Evolutionary conservation across 345 rosid genomes (phyloP), one percentile per base, ranked within the genome.

Genomic region (Rhizophora apiculata): DNA sequence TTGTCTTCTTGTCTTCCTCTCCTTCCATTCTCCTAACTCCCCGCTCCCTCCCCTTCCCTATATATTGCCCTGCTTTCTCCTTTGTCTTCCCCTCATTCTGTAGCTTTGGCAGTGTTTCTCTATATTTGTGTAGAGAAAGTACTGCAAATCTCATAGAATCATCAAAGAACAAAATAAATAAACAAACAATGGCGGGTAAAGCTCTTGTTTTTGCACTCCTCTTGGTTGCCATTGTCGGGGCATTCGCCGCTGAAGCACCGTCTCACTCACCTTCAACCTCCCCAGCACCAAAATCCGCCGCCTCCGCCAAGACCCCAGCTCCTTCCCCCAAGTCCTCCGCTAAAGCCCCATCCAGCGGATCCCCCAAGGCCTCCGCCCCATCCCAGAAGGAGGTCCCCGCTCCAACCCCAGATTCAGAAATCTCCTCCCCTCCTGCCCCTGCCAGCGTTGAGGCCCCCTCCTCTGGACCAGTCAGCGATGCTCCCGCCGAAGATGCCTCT

Each of bases 121-220:
- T 72, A 46, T 52, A 57, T 56, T 43, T 5, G 10, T 6, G 20
- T 60, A 51, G 15, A 58, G 76, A 72, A 66, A 57, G 32, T 59
- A 58, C 80, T 76, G 80, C 73, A 62, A 1, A n/a, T 18, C 6
- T 43, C 59, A 46, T 67, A 62, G 72, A 62, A 71, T 67, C 68
- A 6, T 11, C 7, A 19, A 18, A 26, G 26, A 6, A 6, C 36
- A 26, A 19, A 18, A 55, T 1, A 32, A 15, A 60, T n/a, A n/a
- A n/a, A n/a, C n/a, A n/a, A 8, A 67, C 16, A 76, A 77, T 77
- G 81, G 81, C 74, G 24, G 74, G 71, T 16, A 70, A 68, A 65
- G 27, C 65, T 73, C 56, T 77, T 64, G 77, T 39, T 7, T 51
- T 72, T 68, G 76, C 74, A 20, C 73, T 77, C 20, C 20, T 72